Base-by-base conservation (phyloP, 2,329 filamentous ascomycete genomes). In the Sclerotinia spermophila region DNA sequence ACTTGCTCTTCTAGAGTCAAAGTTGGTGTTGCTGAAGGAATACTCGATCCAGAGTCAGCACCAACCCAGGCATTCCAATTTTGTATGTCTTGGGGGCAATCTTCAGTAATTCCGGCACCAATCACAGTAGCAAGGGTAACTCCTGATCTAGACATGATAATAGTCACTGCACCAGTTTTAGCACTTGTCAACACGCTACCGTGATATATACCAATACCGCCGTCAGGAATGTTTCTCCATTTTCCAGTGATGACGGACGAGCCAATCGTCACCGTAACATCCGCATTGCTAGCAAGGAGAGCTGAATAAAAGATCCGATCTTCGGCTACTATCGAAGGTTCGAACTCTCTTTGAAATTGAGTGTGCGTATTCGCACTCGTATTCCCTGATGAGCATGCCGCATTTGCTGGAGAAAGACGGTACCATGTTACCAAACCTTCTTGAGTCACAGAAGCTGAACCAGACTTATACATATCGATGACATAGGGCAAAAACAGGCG, bases 401-500 rank as follows among this genome's bases (percentile, higher is more conserved):
- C 59, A 61, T 24, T 42, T 27, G 21, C 27, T 27, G 59, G 59
- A 44, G 42, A n/a, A 27, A 64, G 42, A 51, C 42, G 61, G 30
- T 48, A 64, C 61, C 61, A 64, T 21, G 61, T 24, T 21, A 64
- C 61, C 6, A 48, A 15, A 7, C 61, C 44, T 24, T 64, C 61
- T 21, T 45, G 15, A 19, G n/a, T 13, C 11, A 64, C 27, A n/a
- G 5, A 17, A 35, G 61, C 61, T 7, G 27, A 35, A 5, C 61
- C 61, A 17, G 21, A 45, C 48, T 64, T 64, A 19, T 64, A 64
- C 17, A 27, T 45, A 51, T 64, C 61, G n/a, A 64, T 64, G 4
- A 38, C 27, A 24, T 35, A 64, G 30, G 61, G 61, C 13, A 64
- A 30, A 21, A 64, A 48, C 3, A 64, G n/a, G 2, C 73, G 82